Percentiles rank a stretch among this genome's conserved stretches.
Evolutionary conservation across 164 flowering plant species (phyloP).

Genomic region (Cinnamomum micranthum): DNA sequence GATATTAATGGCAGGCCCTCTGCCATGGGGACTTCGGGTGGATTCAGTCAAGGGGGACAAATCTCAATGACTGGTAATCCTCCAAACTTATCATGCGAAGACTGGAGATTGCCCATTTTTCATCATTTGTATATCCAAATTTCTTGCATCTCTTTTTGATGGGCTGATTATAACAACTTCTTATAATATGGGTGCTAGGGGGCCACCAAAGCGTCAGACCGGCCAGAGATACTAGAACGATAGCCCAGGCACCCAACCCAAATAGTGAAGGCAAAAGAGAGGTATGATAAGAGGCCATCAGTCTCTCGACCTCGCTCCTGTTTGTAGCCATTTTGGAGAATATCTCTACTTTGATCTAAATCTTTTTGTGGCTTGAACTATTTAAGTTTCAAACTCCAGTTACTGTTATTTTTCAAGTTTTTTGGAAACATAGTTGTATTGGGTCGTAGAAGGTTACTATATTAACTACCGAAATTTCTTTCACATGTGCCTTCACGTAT

Average conservation of each 20-base stretch:
- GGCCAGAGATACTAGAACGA: neutral
- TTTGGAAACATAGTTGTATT: too few species aligned
- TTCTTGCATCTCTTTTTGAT: neutral
- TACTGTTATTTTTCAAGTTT: too few species aligned
- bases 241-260: neutral
- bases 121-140: neutral
- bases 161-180: neutral
- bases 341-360: neutral
- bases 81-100: neutral
- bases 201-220: neutral
- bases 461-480: too few species aligned
- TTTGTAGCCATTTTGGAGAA: neutral
- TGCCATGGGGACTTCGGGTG: constrained; percentile 29
- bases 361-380: neutral
- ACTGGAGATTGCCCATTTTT: neutral
- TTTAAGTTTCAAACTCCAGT: too few species aligned
- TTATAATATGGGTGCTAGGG: neutral
- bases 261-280: neutral
- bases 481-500: too few species aligned
- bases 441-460: too few species aligned
- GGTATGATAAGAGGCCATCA: constrained; percentile 4
- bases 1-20: constrained; percentile 39
- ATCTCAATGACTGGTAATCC: constrained; percentile 20
- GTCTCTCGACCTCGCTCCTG: constrained; percentile 2
- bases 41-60: constrained; percentile 29